A percentile compares a stretch with the other conserved stretches of the same genome.
Evolutionary conservation across 352 stramenopile genomes (phyloP).

Genomic region (Blastocystis sp.): DNA sequence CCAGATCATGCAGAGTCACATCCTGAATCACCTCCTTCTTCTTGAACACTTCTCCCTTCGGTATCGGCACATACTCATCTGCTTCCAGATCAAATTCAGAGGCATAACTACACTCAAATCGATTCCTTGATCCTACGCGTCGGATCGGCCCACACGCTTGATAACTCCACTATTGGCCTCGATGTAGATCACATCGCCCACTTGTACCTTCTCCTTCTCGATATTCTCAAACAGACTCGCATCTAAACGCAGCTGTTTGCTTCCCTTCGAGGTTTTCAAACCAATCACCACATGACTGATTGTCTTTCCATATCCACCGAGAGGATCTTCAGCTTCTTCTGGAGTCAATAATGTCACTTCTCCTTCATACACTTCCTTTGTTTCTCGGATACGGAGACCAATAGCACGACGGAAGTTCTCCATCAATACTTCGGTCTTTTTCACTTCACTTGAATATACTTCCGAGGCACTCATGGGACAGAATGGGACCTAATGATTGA

Average conservation of each 20-base stretch:
- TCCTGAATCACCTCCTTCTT: conserved; percentile 96
- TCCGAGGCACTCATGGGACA: conserved; percentile 97
- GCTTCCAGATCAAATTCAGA: conserved; percentile 97
- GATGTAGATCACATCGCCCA: conserved; percentile 99
- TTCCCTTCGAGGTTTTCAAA: conserved; percentile 94
- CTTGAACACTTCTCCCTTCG: conserved; percentile 99
- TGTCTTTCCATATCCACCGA: conserved; percentile 93
- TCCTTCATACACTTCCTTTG: conserved; percentile 89
- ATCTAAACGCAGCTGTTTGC: conserved; percentile 94
- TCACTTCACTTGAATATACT: conserved; percentile 97
- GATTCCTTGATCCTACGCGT: conserved; percentile 72
- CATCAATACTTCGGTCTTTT: conserved; percentile 99
- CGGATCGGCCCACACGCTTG: conserved; percentile 92
- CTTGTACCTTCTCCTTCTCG: conserved; percentile 90
- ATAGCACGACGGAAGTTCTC: conserved; percentile 99
- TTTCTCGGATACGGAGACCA: conserved; percentile 96
- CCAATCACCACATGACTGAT: conserved; percentile 96
- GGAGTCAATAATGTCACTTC: conserved; percentile 91
- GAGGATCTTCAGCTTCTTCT: conserved; percentile 94
- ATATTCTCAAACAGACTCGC: conserved; percentile 96
- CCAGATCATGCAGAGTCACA: conserved; percentile 95
- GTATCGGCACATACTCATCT: conserved; percentile 97
- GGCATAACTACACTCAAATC: conserved; percentile 65
- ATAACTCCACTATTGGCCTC: conserved; percentile 95
- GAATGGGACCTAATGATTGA: conserved; percentile 78